Percentiles rank a stretch among this genome's conserved stretches.
These are phyloP conservation scores for Aspergillus coremiiformis DNA, from an alignment of 495 filamentous ascomycete species.

Conservation along the genomic window DNA sequence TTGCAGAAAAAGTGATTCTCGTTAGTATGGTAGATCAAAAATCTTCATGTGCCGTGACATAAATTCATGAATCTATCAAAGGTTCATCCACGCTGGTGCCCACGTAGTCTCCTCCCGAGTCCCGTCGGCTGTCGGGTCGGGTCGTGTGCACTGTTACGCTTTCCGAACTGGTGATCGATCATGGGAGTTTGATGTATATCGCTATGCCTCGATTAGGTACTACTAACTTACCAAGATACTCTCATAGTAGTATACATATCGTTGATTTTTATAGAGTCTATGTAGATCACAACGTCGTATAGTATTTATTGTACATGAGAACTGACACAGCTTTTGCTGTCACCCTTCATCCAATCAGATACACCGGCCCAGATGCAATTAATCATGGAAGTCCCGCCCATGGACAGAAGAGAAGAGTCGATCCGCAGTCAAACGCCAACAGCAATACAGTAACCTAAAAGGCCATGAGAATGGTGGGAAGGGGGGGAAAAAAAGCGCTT, in stretches of 20 bases:
- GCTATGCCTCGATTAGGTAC: too few species aligned
- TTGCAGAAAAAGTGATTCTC: too few species aligned
- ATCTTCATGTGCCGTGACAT: too few species aligned
- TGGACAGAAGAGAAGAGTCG: neutral
- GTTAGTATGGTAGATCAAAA: too few species aligned
- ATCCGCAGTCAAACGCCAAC: slow-evolving; percentile 14
- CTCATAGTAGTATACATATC: neutral
- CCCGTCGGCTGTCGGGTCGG: too few species aligned
- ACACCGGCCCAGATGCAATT: neutral
- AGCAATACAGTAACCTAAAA: slow-evolving; percentile 13
- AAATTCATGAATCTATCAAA: too few species aligned
- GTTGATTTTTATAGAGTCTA: neutral
- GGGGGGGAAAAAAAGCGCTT: neutral
- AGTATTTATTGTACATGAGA: slow-evolving; percentile 9
- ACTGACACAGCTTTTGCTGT: neutral
- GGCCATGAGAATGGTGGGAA: slow-evolving; percentile 1
- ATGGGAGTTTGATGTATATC: too few species aligned
- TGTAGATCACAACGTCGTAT: neutral
- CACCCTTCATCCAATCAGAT: neutral
- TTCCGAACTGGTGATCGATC: too few species aligned
- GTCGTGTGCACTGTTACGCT: too few species aligned
- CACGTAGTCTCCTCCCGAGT: too few species aligned
- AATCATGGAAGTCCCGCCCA: neutral
- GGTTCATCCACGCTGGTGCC: too few species aligned
- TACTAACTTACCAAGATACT: too few species aligned